These are phyloP conservation scores for Graphiopsis chlorocephala DNA, from an alignment of 2,329 filamentous ascomycete species.

Conservation along the genomic window DNA sequence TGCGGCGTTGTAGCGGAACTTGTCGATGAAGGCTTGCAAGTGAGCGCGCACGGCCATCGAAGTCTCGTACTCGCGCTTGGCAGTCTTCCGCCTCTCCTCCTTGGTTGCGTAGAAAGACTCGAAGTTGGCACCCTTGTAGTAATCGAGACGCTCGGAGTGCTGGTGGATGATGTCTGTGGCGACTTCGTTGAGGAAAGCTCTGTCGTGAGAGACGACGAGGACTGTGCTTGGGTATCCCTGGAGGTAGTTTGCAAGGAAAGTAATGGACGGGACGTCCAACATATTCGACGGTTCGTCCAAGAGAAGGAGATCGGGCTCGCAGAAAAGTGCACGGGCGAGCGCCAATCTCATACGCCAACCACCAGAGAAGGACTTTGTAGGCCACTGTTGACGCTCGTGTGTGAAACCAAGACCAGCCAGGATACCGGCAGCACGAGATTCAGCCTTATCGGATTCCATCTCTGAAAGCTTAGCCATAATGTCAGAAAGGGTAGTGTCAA, in stretches of 20 bases:
- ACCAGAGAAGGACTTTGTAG: constrained; percentile 97
- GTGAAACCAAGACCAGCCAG: constrained; percentile 97
- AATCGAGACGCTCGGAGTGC: constrained; percentile 93
- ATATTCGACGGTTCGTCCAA: constrained; percentile 99
- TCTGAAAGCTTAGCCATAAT: constrained; percentile 89
- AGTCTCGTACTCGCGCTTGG: constrained; percentile 96
- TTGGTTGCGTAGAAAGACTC: constrained; percentile 95
- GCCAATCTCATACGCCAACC: constrained; percentile 99
- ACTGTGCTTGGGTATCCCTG: constrained; percentile 92
- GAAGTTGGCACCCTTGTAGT: constrained; percentile 98
- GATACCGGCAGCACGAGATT: constrained; percentile 92
- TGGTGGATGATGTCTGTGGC: constrained; percentile 99
- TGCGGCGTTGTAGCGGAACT: constrained; percentile 98
- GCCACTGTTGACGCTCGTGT: constrained; percentile 81
- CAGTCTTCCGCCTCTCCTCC: constrained; percentile 94
- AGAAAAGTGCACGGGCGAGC: constrained; percentile 91
- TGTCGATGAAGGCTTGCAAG: constrained; percentile 97
- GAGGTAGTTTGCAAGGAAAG: constrained; percentile 94
- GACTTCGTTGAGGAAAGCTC: constrained; percentile 97
- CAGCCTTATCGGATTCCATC: constrained; percentile 99
- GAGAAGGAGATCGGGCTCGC: constrained; percentile 90
- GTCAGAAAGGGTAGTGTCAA: constrained; percentile 87
- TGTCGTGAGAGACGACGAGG: constrained; percentile 95
- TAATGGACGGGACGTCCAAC: constrained; percentile 99
- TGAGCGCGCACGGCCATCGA: constrained; percentile 93